These are phyloP conservation scores for Eucalyptus rudis DNA, from an alignment of 345 rosid genomes.

Conservation along the genomic window DNA sequence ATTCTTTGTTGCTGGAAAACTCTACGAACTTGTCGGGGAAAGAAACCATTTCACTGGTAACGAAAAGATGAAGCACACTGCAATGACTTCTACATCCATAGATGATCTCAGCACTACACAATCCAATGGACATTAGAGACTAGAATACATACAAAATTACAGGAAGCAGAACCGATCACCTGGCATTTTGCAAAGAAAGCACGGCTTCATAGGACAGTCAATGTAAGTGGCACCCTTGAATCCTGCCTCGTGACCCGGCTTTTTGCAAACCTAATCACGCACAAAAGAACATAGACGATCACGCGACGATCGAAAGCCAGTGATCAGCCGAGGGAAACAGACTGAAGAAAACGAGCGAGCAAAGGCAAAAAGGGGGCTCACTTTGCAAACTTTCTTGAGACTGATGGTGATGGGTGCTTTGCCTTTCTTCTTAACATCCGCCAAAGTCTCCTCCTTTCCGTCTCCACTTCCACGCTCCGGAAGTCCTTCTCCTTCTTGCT, in stretches of 20 bases:
- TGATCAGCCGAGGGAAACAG: background rate
- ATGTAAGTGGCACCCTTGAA: conserved; percentile 89
- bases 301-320: background rate
- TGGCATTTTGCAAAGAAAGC: conserved; percentile 95
- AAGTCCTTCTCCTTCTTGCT: conserved; percentile 7
- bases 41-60: background rate
- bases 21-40: background rate
- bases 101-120: background rate
- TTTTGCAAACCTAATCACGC: conserved; percentile 67
- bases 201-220: conserved; percentile 96
- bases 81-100: background rate
- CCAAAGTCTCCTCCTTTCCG: background rate
- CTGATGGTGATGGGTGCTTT: conserved; percentile 72
- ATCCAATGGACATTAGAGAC: background rate
- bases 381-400: conserved; percentile 97
- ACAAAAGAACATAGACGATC: background rate
- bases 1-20: background rate
- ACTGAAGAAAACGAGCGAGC: background rate
- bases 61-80: background rate
- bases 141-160: background rate
- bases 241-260: conserved; percentile 90
- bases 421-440: conserved; percentile 33
- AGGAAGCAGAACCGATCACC: conserved; percentile 15
- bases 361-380: conserved; percentile 1
- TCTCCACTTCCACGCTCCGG: conserved; percentile 8